Base-by-base conservation (phyloP, 345 rosid genomes). In the Aquilaria malaccensis region DNA sequence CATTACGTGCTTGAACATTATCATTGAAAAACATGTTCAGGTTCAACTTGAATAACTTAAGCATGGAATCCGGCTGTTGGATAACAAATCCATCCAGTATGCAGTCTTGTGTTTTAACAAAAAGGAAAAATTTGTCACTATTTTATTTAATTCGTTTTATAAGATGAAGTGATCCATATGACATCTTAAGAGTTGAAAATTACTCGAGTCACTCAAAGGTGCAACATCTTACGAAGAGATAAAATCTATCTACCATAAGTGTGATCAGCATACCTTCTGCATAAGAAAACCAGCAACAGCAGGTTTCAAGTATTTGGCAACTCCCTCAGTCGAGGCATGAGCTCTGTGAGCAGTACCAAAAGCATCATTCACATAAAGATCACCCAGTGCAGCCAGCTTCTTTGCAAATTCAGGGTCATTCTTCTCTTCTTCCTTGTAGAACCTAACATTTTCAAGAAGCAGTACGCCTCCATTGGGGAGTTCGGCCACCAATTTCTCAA, bases 291-390 rank as follows among this genome's bases (percentile, higher is more conserved):
- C 98, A 71, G 98, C 95, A 74, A 91, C 98, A 10, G 98, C 77
- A 51, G 96, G 98, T 70, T 88, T 88, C 78, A 88, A 74, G 80
- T 68, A 88, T 60, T 91, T 88, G 0, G 96, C 78, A 22, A 83
- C 98, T 45, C 96, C 96, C 71, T 91, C 98, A 0, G 97, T 91
- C 54, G 97, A 91, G 69, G 97, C 96, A 66, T 91, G 96, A 33
- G 96, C 96, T 70, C 96, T 86, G 61, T 91, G 98, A 41, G 98
- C 96, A 58, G 90, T 86, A 32, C 96, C 98, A 9, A 88, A 91
- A 15, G 98, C 98, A 79, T 91, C 98, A 50, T 91, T 91, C 30
- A 91, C 96, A 70, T 81, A 91, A 32, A 88, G 70, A 70, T 86
- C 98, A 31, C 90, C 98, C 0, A 91, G 66, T n/a, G 96, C 69